Percentiles rank a stretch among this genome's conserved stretches.
These are phyloP conservation scores for Fomitopsis pulvina DNA, from an alignment of 768 basidiomycete species.

Conservation along the genomic window DNA sequence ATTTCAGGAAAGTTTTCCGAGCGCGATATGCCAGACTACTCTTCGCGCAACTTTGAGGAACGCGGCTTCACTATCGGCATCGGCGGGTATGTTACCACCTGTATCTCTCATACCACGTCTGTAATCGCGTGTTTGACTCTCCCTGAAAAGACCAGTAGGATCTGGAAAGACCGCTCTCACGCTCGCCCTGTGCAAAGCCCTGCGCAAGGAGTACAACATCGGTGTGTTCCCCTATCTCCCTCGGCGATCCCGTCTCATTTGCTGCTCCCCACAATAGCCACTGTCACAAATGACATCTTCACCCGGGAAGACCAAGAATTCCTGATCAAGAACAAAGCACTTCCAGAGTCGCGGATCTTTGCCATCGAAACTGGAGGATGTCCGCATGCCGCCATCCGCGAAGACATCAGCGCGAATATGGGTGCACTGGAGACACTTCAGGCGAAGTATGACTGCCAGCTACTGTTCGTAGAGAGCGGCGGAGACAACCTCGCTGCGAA, in stretches of 20 bases:
- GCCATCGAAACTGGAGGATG: constrained; percentile 99
- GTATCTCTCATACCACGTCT: not conserved
- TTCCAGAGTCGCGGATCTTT: constrained; percentile 78
- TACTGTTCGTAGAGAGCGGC: constrained; percentile 93
- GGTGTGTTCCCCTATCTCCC: no score
- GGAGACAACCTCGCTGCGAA: constrained; percentile 97
- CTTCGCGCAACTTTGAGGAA: constrained; percentile 79
- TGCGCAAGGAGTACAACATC: constrained; percentile 85
- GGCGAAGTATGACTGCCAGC: constrained; percentile 81
- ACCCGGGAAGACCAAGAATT: constrained; percentile 98
- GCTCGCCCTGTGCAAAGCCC: constrained; percentile 76
- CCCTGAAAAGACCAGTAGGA: constrained; percentile 82
- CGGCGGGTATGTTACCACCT: constrained; percentile 65
- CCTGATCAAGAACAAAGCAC: constrained; percentile 85
- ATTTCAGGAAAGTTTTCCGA: constrained; percentile 86
- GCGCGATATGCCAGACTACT: constrained; percentile 87
- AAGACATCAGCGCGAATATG: constrained; percentile 97
- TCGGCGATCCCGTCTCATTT: constrained; percentile 1
- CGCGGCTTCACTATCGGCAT: constrained; percentile 97
- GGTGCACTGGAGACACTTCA: constrained; percentile 93
- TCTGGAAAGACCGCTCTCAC: constrained; percentile 96
- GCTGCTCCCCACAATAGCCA: constrained; percentile 44
- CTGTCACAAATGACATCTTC: constrained; percentile 99
- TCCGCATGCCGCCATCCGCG: constrained; percentile 96
- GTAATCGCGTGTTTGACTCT: not conserved